Evolutionary conservation across 2,329 filamentous ascomycete genomes (phyloP).

Genomic region (Colletotrichum sp.): DNA sequence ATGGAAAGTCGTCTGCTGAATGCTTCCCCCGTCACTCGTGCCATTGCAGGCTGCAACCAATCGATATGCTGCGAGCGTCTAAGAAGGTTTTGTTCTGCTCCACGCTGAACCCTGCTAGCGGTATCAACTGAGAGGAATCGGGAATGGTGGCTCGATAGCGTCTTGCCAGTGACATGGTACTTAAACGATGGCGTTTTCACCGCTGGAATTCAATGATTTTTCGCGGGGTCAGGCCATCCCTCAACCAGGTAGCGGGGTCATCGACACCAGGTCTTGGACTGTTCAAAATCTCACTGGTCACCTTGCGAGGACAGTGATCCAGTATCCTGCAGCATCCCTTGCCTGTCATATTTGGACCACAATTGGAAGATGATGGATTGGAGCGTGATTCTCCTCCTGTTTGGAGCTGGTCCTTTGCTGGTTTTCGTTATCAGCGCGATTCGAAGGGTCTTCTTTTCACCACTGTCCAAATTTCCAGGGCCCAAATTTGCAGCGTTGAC

Average conservation of each 20-base stretch:
- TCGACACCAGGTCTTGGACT: not conserved
- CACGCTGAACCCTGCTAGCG: not conserved
- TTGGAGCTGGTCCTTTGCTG: not conserved
- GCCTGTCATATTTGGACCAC: not conserved
- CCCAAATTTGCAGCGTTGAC: constrained; percentile 34
- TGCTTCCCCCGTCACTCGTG: not conserved
- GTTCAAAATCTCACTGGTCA: not conserved
- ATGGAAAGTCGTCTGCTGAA: not conserved
- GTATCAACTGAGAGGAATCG: not conserved
- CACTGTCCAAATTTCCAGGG: not conserved
- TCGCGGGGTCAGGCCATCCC: not conserved
- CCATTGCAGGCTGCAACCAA: not conserved
- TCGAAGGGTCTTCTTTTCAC: not conserved
- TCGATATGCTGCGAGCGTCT: not conserved
- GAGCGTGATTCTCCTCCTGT: constrained; percentile 15
- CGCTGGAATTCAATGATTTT: not conserved
- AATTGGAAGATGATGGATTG: not conserved
- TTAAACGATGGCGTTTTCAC: not conserved
- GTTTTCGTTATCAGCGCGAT: not conserved
- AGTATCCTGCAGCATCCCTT: not conserved
- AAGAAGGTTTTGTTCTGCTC: not conserved
- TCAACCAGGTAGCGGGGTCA: not conserved
- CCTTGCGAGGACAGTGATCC: not conserved
- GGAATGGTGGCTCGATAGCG: not conserved
- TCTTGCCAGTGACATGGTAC: not conserved